These are phyloP conservation scores for Trichoderma afroharzianum DNA, from an alignment of 2,329 filamentous ascomycete species.

Conservation along the genomic window DNA sequence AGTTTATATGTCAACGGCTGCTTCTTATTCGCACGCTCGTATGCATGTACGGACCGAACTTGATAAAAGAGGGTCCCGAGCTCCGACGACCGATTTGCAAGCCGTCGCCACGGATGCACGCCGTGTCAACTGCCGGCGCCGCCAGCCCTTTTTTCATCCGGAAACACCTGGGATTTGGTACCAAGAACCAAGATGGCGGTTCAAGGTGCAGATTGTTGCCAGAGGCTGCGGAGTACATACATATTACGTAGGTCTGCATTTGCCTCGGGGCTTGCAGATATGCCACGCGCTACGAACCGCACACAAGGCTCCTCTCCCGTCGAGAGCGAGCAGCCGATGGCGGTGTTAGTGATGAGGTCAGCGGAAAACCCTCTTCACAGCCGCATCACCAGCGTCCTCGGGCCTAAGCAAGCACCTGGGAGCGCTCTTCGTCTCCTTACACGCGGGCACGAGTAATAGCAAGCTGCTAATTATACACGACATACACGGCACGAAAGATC, in stretches of 20 bases:
- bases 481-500: neutral
- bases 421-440: neutral
- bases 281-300: neutral
- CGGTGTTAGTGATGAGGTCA: constrained; percentile 1
- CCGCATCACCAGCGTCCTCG: neutral
- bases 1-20: constrained; percentile 1
- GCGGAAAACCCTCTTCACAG: neutral
- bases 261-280: neutral
- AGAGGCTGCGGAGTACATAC: neutral
- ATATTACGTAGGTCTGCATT: neutral
- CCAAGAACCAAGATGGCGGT: neutral
- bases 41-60: constrained; percentile 7
- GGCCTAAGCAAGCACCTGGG: neutral
- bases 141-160: neutral
- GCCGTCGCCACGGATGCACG: constrained; percentile 3
- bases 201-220: neutral
- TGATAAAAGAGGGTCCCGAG: constrained; percentile 4
- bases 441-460: neutral
- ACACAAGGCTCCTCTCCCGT: neutral
- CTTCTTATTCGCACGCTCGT: constrained; percentile 12
- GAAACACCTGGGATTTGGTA: neutral
- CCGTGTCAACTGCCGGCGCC: constrained; percentile 13
- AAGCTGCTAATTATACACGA: neutral
- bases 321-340: neutral
- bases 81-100: constrained; percentile 7